These are phyloP conservation scores for Nyssa sinensis DNA, from an alignment of 148 eudicot genomes.

Conservation along the genomic window DNA sequence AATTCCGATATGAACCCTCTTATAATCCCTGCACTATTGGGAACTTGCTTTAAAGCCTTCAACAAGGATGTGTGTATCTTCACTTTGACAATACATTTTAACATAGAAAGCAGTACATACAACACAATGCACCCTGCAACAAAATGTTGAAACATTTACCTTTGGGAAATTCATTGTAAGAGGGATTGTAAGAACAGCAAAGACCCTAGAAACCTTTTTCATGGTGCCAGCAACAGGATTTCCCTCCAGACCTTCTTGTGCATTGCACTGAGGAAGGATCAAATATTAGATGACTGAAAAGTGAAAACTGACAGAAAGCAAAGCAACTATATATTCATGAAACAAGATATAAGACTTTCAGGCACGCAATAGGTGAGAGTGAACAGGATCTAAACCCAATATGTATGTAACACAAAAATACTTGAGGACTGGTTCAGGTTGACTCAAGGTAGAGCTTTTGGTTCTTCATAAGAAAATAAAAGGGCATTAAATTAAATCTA, in stretches of 20 bases:
- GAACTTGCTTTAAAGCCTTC: too few species aligned
- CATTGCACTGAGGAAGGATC: constrained; percentile 57
- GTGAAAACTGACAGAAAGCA: neutral
- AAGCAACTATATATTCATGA: neutral
- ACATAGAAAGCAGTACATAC: neutral
- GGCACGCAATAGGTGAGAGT: neutral
- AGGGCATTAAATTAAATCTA: too few species aligned
- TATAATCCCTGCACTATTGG: too few species aligned
- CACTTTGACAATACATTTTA: neutral
- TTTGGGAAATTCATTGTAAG: constrained; percentile 77
- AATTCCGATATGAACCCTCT: too few species aligned
- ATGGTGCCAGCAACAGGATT: constrained; percentile 84
- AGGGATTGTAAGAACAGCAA: constrained; percentile 79
- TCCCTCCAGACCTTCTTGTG: constrained; percentile 96
- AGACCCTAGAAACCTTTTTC: constrained; percentile 78
- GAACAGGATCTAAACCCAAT: neutral
- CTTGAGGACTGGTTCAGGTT: neutral
- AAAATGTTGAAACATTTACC: constrained; percentile 38
- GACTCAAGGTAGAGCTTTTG: neutral
- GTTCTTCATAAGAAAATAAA: neutral
- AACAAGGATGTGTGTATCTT: neutral
- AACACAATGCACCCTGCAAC: neutral
- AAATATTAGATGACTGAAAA: constrained; percentile 9
- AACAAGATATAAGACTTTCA: neutral
- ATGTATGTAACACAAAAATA: neutral